Conservation (phyloP, 2,329 filamentous ascomycete genomes). For the Sporothrix brasiliensis region DNA sequence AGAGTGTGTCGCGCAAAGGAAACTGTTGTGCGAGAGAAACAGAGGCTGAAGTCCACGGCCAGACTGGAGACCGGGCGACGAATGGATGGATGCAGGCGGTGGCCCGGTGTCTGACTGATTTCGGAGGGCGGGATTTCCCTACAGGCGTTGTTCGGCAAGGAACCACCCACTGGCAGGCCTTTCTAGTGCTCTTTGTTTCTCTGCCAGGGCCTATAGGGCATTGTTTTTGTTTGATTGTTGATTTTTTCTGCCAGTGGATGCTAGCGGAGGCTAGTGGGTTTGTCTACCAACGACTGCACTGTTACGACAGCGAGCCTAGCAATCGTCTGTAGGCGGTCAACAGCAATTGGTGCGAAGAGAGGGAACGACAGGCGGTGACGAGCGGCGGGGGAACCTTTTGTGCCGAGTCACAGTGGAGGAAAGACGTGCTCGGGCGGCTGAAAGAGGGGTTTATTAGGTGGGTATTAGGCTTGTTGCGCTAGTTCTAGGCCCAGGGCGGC, state of each 20-base stretch:
- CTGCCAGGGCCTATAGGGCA: neutral
- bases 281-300: no score
- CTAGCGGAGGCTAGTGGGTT: no score
- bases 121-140: slow-evolving; percentile 10
- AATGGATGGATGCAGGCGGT: neutral
- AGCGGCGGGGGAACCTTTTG: neutral
- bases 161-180: neutral
- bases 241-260: no score
- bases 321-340: neutral
- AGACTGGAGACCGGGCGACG: neutral
- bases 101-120: neutral
- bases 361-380: neutral
- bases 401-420: neutral
- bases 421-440: neutral
- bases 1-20: neutral
- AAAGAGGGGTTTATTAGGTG: slow-evolving; percentile 10
- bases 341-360: neutral
- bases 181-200: neutral
- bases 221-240: neutral
- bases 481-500: no score
- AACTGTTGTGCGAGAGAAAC: neutral
- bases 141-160: neutral
- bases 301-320: neutral
- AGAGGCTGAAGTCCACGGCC: neutral
- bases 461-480: no score